Conservation (phyloP, 768 basidiomycete genomes). For the Lactarius pseudohatsudake region DNA sequence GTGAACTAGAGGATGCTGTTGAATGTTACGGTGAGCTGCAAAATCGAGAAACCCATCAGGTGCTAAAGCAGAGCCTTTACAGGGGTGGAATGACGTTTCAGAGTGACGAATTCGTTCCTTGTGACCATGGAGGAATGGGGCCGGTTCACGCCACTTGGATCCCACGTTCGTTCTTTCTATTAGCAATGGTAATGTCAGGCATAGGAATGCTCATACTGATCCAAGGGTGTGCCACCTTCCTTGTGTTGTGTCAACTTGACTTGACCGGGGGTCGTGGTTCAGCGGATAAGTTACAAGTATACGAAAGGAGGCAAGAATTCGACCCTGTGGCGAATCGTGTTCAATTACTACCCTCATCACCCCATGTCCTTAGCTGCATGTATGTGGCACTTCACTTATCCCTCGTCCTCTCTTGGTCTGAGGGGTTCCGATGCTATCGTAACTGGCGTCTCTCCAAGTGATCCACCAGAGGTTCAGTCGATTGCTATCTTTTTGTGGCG, state of each 20-base stretch:
- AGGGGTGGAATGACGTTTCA: background rate
- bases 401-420: background rate
- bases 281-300: background rate
- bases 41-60: background rate
- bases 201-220: background rate
- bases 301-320: background rate
- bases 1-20: background rate
- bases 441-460: background rate
- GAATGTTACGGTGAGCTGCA: background rate
- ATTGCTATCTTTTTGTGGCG: background rate
- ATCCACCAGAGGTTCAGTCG: background rate
- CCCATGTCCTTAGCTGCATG: background rate
- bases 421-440: background rate
- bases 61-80: background rate
- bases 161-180: background rate
- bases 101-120: background rate
- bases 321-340: background rate
- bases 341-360: background rate
- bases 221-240: background rate
- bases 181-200: background rate
- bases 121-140: background rate
- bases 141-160: background rate
- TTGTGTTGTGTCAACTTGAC: too few species aligned
- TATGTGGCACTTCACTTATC: background rate
- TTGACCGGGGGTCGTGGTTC: background rate